Conservation (phyloP, 2,329 filamentous ascomycete genomes). For the Epicoccum nigrum region DNA sequence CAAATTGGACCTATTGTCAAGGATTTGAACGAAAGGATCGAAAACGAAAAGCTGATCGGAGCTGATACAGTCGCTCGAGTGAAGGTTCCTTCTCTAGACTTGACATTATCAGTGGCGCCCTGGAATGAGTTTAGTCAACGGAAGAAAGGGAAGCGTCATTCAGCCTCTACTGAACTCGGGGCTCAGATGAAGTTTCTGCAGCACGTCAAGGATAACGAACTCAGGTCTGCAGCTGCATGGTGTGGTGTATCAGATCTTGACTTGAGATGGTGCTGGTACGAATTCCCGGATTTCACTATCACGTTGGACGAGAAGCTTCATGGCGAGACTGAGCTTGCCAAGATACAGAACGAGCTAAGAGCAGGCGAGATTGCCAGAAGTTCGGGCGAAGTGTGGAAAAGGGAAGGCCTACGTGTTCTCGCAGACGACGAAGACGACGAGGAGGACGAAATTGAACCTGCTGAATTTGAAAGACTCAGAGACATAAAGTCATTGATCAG, state of each 20-base stretch:
- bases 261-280: slow-evolving; percentile 58
- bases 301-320: slow-evolving; percentile 49
- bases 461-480: slow-evolving; percentile 22
- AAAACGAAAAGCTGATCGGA: slow-evolving; percentile 55
- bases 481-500: slow-evolving; percentile 49
- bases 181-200: slow-evolving; percentile 41
- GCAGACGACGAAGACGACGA: slow-evolving; percentile 47
- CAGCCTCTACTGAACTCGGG: slow-evolving; percentile 32
- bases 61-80: slow-evolving; percentile 57
- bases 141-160: slow-evolving; percentile 6
- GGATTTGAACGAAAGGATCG: slow-evolving; percentile 42
- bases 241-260: slow-evolving; percentile 46
- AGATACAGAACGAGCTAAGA: slow-evolving; percentile 45
- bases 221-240: slow-evolving; percentile 48
- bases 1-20: slow-evolving; percentile 46
- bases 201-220: slow-evolving; percentile 43
- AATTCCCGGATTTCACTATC: slow-evolving; percentile 46
- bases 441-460: slow-evolving; percentile 41
- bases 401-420: slow-evolving; percentile 55
- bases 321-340: slow-evolving; percentile 47
- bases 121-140: slow-evolving; percentile 51
- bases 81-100: slow-evolving; percentile 56
- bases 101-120: slow-evolving; percentile 51
- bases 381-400: slow-evolving; percentile 55
- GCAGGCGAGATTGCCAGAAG: slow-evolving; percentile 48